These are phyloP conservation scores for Gypsophila paniculata DNA, from an alignment of 179 eudicot species.

Conservation along the genomic window DNA sequence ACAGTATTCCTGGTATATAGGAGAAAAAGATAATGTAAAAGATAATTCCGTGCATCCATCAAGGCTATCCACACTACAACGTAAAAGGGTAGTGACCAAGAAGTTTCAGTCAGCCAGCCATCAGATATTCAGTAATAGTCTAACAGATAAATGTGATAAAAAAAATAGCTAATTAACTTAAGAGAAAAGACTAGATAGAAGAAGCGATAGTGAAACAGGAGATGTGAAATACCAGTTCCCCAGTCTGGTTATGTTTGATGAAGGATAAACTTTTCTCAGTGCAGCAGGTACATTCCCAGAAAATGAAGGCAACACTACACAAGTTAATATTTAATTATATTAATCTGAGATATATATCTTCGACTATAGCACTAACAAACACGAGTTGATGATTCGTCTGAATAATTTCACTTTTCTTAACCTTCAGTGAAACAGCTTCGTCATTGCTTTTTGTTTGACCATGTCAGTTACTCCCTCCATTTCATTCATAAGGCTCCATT, in stretches of 20 bases:
- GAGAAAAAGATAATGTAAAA: background rate
- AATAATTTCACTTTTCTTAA: too few relatives aligned
- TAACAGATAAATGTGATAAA: background rate
- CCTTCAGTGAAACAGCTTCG: background rate
- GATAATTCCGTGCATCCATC: background rate
- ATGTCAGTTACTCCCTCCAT: background rate
- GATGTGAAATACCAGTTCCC: constrained; percentile 68
- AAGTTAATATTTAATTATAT: constrained; percentile 10
- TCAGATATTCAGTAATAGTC: background rate
- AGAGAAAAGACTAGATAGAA: constrained; percentile 6
- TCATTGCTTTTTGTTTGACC: background rate
- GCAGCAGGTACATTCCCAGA: constrained; percentile 96
- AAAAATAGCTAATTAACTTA: background rate
- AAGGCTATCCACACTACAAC: background rate
- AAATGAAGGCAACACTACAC: constrained; percentile 86
- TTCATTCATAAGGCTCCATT: too few relatives aligned
- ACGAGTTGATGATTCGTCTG: background rate
- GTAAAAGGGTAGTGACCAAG: background rate
- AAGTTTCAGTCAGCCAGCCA: constrained; percentile 11
- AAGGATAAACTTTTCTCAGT: constrained; percentile 63
- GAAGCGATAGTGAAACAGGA: constrained; percentile 8
- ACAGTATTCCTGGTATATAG: constrained; percentile 60
- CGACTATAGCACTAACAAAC: background rate
- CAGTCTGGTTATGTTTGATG: constrained; percentile 80
- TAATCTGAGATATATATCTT: background rate